Conservation (phyloP, 2,329 filamentous ascomycete species). For the Pseudofabraea citricarpa region DNA sequence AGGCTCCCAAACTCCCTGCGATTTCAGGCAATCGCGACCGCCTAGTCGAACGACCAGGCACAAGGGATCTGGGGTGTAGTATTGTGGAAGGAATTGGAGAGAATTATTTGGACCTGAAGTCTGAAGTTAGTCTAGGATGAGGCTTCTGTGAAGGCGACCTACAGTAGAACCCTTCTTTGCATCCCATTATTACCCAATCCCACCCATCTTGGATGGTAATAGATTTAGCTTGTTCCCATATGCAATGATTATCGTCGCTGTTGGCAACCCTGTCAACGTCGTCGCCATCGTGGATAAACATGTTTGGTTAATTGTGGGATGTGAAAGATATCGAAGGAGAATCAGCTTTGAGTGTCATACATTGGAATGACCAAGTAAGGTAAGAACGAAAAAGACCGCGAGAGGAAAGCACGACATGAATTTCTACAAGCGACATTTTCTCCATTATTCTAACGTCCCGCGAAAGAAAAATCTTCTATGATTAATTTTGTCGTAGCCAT, state of each 20-base stretch:
- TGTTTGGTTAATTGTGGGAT: no score
- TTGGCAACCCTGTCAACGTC: neutral
- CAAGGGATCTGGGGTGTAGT: slow-evolving; percentile 16
- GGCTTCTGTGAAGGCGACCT: neutral
- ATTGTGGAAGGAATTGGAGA: slow-evolving; percentile 14
- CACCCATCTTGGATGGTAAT: neutral
- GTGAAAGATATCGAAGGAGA: no score
- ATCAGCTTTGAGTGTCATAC: no score
- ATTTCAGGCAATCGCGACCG: slow-evolving; percentile 9
- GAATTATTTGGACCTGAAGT: slow-evolving; percentile 16
- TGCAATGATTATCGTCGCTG: neutral
- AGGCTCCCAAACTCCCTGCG: slow-evolving; percentile 38
- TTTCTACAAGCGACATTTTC: no score
- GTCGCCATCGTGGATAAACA: no score
- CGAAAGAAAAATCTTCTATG: no score
- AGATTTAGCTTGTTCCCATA: neutral
- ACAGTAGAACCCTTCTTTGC: neutral
- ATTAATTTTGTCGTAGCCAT: no score
- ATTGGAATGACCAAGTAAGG: no score
- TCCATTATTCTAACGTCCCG: no score
- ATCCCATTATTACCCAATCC: neutral
- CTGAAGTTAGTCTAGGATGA: neutral
- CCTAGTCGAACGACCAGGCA: slow-evolving; percentile 14
- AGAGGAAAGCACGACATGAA: no score
- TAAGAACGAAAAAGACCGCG: no score